These are phyloP conservation scores for Paraconiothyrium brasiliense DNA, from an alignment of 2,329 filamentous ascomycete genomes.

Conservation along the genomic window DNA sequence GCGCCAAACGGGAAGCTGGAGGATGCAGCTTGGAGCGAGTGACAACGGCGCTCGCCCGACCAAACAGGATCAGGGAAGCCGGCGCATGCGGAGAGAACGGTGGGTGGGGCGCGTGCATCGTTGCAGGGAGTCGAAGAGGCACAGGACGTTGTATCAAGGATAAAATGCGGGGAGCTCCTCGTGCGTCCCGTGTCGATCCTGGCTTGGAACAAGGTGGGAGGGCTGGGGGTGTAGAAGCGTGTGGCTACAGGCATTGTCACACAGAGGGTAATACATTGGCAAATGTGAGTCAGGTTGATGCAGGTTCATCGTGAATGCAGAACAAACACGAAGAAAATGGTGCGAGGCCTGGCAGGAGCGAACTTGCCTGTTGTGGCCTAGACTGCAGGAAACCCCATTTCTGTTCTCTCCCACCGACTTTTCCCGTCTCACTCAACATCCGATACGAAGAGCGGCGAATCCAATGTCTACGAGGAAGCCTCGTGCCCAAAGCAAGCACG, in stretches of 20 bases:
- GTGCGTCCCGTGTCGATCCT: slow-evolving; percentile 20
- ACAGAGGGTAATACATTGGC: not conserved
- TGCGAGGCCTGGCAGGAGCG: not conserved
- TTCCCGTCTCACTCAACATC: slow-evolving; percentile 5
- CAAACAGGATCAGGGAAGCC: not conserved
- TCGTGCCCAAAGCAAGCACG: slow-evolving; percentile 25
- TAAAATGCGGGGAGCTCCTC: slow-evolving; percentile 29
- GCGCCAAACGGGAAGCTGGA: slow-evolving; percentile 15
- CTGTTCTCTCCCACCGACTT: not conserved
- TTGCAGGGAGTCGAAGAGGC: slow-evolving; percentile 29
- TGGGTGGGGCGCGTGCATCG: slow-evolving; percentile 24
- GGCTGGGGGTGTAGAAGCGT: not conserved
- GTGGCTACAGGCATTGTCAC: not conserved
- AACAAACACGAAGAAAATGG: not conserved
- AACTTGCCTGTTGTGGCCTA: slow-evolving; percentile 10
- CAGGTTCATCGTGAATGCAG: not conserved
- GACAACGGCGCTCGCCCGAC: not conserved
- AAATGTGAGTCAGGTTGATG: not conserved
- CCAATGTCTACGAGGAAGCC: slow-evolving; percentile 22
- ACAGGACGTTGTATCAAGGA: slow-evolving; percentile 23
- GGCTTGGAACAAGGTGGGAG: slow-evolving; percentile 18
- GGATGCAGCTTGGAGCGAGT: slow-evolving; percentile 4
- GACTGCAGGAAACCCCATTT: not conserved
- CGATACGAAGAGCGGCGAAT: not conserved
- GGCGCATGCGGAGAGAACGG: slow-evolving; percentile 1